Percentiles rank a stretch among this genome's conserved stretches.
phyloP scores from a whole-genome alignment of 208 protist genomes.

The Leptomonas pyrrhocoris region DNA sequence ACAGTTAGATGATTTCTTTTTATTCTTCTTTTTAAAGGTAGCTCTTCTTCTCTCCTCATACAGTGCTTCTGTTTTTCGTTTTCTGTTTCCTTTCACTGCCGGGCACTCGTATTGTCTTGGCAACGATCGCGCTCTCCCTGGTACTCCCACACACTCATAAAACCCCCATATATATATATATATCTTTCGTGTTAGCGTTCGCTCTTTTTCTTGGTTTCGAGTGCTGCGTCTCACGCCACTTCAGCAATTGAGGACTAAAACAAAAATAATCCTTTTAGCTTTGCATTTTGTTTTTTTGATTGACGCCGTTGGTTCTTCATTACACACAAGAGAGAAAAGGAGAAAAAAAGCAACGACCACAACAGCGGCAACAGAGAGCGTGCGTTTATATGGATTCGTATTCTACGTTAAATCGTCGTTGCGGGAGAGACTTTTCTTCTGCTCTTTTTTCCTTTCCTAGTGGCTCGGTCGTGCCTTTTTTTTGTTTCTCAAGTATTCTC shows the following conservation, averaged over 20 bases:
- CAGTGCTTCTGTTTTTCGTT: constrained; percentile 4
- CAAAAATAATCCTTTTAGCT: too few relatives aligned
- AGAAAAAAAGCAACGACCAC: too few relatives aligned
- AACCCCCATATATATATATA: neutral
- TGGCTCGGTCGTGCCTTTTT: neutral
- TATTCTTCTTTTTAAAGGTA: neutral
- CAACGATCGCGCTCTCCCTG: too few relatives aligned
- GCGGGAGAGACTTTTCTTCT: neutral
- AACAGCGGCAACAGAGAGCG: too few relatives aligned
- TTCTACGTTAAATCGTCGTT: too few relatives aligned
- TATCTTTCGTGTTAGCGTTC: constrained; percentile 13
- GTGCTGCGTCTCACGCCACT: neutral
- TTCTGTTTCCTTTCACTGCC: neutral
- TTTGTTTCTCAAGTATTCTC: too few relatives aligned
- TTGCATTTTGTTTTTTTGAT: too few relatives aligned
- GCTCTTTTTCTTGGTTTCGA: constrained; percentile 2
- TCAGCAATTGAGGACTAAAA: too few relatives aligned
- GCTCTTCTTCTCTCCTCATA: neutral
- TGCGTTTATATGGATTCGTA: too few relatives aligned
- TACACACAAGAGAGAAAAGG: too few relatives aligned
- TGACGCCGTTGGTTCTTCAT: too few relatives aligned
- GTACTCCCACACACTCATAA: too few relatives aligned
- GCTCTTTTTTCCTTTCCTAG: neutral
- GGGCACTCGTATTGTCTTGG: neutral
- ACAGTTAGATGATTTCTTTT: neutral